Base-by-base conservation (phyloP, 257 asterid species). In the Solanum virginianum region DNA sequence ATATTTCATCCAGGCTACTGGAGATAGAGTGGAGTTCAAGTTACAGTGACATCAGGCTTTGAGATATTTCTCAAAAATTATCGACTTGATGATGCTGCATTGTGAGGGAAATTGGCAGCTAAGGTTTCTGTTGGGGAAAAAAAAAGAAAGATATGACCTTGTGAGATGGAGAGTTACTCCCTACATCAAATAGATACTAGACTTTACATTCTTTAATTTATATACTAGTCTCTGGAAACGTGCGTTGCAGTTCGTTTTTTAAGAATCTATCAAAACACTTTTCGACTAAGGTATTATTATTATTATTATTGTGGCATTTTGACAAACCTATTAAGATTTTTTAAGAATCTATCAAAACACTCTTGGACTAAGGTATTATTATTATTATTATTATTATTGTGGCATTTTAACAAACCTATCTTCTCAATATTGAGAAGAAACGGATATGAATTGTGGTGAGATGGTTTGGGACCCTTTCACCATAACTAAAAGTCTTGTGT, bases 1-100 rank as follows among this genome's bases (percentile, higher is more conserved):
- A 45, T 82, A 45, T 86, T 62, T 47, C 68, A 17, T 56, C 11
- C 90, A 89, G 91, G 90, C 85, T n/a, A 22, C 80, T 7, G 91
- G 88, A 72, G 84, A 86, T 8, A 81, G 83, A 39, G 88, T 84
- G 65, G 89, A 87, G 84, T 87, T 80, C 56, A 26, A 36, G 68
- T 68, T 85, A 45, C 65, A 66, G 29, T 84, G 80, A 89, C 22
- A 47, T 43, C 22, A 82, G 82, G 20, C 24, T 71, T 29, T 39
- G 24, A n/a, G 16, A 36, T 36, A 36, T 24, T 45, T 77, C 29
- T 26, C 53, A 63, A 16, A 32, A 72, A n/a, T 47, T 75, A 13
- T 72, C 57, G 45, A 72, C 80, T 45, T 3, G 81, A 75, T 75
- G 60, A 22, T 2, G 60, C 20, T 8, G 15, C n/a, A 75, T 14